These are phyloP conservation scores for Fusarium siculi DNA, from an alignment of 2,329 filamentous ascomycete species.

Conservation along the genomic window DNA sequence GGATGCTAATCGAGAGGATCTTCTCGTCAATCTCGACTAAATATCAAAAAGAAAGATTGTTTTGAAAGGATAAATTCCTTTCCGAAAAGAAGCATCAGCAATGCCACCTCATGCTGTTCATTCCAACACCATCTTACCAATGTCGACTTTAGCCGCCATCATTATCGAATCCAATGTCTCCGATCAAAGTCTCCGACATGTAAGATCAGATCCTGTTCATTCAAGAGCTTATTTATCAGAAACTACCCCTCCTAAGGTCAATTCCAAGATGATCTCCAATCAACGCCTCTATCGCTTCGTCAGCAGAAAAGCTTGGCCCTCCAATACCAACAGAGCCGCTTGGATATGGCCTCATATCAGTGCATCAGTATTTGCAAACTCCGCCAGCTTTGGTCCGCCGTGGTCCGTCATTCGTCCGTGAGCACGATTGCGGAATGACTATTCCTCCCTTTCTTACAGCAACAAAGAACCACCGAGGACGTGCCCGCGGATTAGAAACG, in stretches of 20 bases:
- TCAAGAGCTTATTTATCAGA: conserved; percentile 1
- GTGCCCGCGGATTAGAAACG: not conserved
- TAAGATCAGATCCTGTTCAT: not conserved
- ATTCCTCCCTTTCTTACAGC: not conserved
- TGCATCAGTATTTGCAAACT: conserved; percentile 22
- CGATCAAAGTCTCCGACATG: conserved; percentile 6
- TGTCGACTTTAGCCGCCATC: not conserved
- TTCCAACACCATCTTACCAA: not conserved
- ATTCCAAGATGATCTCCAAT: not conserved
- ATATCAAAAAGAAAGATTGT: not conserved
- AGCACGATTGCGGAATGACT: not conserved
- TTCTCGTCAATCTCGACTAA: not conserved
- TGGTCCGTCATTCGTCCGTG: conserved; percentile 24
- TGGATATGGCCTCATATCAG: conserved; percentile 10
- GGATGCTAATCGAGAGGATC: not conserved
- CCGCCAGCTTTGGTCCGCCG: conserved; percentile 12
- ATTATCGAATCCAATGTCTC: not conserved
- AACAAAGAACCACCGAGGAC: not conserved
- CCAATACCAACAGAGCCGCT: conserved; percentile 2
- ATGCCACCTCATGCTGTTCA: not conserved
- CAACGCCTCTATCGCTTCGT: conserved; percentile 2
- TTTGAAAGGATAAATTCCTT: not conserved
- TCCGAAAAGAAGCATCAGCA: not conserved
- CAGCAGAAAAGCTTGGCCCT: conserved; percentile 5
- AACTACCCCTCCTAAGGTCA: not conserved